Evolutionary conservation across 2,329 filamentous ascomycete species (phyloP).

Genomic region (Neonectria neomacrospora): DNA sequence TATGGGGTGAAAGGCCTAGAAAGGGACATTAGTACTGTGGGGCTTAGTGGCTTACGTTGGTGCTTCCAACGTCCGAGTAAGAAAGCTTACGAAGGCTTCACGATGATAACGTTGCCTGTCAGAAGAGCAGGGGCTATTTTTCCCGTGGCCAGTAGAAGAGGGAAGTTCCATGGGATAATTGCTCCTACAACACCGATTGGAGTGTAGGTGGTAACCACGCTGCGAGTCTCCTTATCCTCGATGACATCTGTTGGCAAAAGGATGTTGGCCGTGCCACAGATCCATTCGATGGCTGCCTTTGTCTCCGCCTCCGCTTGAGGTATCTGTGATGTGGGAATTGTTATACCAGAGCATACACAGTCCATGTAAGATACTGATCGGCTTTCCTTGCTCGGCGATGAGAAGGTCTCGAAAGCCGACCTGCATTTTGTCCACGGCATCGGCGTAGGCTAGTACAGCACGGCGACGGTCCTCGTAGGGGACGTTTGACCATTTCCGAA

Average conservation of each 20-base stretch:
- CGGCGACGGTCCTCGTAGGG: background rate
- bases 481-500: background rate
- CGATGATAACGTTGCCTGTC: slow-evolving; percentile 65
- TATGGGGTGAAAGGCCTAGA: slow-evolving; percentile 64
- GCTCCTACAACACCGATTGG: slow-evolving; percentile 57
- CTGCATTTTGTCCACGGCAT: background rate
- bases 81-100: slow-evolving; percentile 60
- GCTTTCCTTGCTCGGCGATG: background rate
- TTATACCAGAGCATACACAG: background rate
- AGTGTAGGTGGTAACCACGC: slow-evolving; percentile 48
- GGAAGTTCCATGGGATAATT: slow-evolving; percentile 68
- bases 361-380: background rate
- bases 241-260: slow-evolving; percentile 50
- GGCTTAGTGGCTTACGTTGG: background rate
- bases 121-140: slow-evolving; percentile 68
- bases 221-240: slow-evolving; percentile 48
- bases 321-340: background rate
- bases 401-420: background rate
- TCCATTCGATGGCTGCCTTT: background rate
- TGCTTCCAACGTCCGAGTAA: background rate
- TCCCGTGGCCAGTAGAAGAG: slow-evolving; percentile 59
- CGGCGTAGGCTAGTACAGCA: background rate
- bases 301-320: background rate
- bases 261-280: background rate
- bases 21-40: no score